Evolutionary conservation across 768 basidiomycete species (phyloP).

Genomic region (Lentinula sp.): DNA sequence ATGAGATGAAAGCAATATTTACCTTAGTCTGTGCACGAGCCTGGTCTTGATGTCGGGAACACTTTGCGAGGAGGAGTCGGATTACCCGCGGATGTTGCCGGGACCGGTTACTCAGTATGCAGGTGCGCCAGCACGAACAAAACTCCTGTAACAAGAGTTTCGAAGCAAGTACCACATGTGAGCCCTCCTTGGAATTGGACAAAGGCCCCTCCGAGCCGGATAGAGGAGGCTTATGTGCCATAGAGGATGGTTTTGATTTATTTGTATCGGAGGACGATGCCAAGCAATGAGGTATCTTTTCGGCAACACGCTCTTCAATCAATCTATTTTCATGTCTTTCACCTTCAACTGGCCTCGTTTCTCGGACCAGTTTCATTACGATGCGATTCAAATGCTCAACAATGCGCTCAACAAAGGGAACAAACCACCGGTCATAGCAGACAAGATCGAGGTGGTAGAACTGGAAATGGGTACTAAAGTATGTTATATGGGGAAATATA

Average conservation of each 20-base stretch:
- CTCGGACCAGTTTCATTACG: conserved; percentile 92
- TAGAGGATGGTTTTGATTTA: not conserved
- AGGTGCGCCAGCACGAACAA: too few relatives aligned
- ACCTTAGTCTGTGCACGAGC: too few relatives aligned
- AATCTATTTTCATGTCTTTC: conserved; percentile 57
- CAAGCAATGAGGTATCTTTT: not conserved
- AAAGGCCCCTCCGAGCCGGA: too few relatives aligned
- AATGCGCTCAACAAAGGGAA: conserved; percentile 95
- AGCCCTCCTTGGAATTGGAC: too few relatives aligned
- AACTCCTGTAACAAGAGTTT: too few relatives aligned
- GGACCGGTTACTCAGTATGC: too few relatives aligned
- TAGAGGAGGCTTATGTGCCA: too few relatives aligned
- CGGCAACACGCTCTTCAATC: not conserved
- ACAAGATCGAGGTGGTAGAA: conserved; percentile 96
- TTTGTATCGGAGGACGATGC: not conserved
- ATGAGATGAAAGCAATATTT: too few relatives aligned
- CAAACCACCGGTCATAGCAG: conserved; percentile 96
- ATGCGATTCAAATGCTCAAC: conserved; percentile 96
- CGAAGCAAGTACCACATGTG: too few relatives aligned
- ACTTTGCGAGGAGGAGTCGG: too few relatives aligned
- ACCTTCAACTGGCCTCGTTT: conserved; percentile 97
- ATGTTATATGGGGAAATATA: conserved; percentile 10
- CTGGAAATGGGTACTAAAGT: conserved; percentile 99
- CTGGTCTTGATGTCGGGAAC: too few relatives aligned
- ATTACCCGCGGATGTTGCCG: too few relatives aligned